Evolutionary conservation across 75 land plant species (phyloP).

Genomic region (Gnetum montanum): DNA sequence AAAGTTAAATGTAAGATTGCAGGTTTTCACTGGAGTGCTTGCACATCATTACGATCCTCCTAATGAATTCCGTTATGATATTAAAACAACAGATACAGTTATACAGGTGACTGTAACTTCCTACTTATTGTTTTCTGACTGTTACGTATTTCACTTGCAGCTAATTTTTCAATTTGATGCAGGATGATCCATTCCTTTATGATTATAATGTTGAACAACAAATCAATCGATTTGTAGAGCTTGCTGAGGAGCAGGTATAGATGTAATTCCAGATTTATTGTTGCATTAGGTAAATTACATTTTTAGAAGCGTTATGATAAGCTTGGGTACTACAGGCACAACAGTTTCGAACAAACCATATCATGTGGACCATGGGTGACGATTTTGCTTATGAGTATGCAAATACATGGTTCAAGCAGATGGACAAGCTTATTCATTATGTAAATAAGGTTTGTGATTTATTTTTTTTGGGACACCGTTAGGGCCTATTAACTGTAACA

Average conservation of each 20-base stretch:
- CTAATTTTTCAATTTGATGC: not conserved
- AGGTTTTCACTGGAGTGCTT: slow-evolving; percentile 12
- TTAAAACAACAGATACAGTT: slow-evolving; percentile 7
- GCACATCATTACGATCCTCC: slow-evolving; percentile 8
- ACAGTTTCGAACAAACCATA: slow-evolving; percentile 64
- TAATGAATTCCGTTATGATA: slow-evolving; percentile 46
- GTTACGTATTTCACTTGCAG: too few relatives aligned
- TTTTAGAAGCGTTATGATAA: not conserved
- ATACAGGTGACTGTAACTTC: slow-evolving; percentile 2
- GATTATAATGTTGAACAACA: slow-evolving; percentile 76
- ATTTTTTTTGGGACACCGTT: too few relatives aligned
- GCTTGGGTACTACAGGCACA: slow-evolving; percentile 82
- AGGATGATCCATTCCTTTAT: slow-evolving; percentile 67
- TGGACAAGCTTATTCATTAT: slow-evolving; percentile 84
- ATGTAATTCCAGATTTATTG: not conserved
- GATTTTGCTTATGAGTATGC: slow-evolving; percentile 76
- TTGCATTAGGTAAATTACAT: not conserved
- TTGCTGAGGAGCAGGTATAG: slow-evolving; percentile 60
- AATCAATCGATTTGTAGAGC: slow-evolving; percentile 62
- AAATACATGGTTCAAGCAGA: slow-evolving; percentile 53
- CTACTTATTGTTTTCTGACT: too few relatives aligned
- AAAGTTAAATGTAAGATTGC: too few relatives aligned
- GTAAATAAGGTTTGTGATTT: slow-evolving; percentile 37
- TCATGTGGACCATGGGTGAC: slow-evolving; percentile 84
- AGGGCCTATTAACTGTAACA: too few relatives aligned